Percentiles rank a stretch among this genome's conserved stretches.
Evolutionary conservation across 2,329 filamentous ascomycete species (phyloP).

Genomic region (Juglanconis oblonga): DNA sequence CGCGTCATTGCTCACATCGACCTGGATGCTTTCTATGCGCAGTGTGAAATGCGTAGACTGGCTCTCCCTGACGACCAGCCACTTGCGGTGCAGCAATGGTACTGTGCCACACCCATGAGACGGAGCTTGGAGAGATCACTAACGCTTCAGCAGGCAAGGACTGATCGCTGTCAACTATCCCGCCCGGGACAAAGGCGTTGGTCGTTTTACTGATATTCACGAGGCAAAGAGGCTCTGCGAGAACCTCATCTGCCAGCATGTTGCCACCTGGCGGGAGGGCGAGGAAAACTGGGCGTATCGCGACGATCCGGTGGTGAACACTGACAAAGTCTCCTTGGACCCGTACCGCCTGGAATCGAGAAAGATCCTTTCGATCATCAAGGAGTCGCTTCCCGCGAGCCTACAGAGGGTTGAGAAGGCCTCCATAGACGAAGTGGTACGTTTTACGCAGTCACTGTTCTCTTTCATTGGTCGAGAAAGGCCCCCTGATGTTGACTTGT

Average conservation of each 20-base stretch:
- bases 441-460: not conserved
- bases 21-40: constrained; percentile 95
- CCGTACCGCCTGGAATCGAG: constrained; percentile 84
- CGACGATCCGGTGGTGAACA: constrained; percentile 73
- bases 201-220: constrained; percentile 70
- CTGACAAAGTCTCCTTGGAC: constrained; percentile 91
- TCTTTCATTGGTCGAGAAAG: no score
- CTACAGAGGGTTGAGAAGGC: constrained; percentile 85
- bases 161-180: constrained; percentile 97
- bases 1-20: constrained; percentile 90
- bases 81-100: constrained; percentile 92
- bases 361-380: constrained; percentile 76
- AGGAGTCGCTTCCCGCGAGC: constrained; percentile 63
- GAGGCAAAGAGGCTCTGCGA: constrained; percentile 89
- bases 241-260: constrained; percentile 80
- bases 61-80: constrained; percentile 71
- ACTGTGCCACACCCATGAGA: constrained; percentile 21
- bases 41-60: constrained; percentile 91
- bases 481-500: not conserved
- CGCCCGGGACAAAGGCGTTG: constrained; percentile 76
- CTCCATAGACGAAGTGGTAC: constrained; percentile 79
- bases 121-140: not conserved
- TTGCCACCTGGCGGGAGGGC: constrained; percentile 91
- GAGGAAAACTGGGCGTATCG: constrained; percentile 91
- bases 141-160: constrained; percentile 60